Conservation (phyloP, 768 basidiomycete genomes). For the Cystobasidium tubakii region DNA sequence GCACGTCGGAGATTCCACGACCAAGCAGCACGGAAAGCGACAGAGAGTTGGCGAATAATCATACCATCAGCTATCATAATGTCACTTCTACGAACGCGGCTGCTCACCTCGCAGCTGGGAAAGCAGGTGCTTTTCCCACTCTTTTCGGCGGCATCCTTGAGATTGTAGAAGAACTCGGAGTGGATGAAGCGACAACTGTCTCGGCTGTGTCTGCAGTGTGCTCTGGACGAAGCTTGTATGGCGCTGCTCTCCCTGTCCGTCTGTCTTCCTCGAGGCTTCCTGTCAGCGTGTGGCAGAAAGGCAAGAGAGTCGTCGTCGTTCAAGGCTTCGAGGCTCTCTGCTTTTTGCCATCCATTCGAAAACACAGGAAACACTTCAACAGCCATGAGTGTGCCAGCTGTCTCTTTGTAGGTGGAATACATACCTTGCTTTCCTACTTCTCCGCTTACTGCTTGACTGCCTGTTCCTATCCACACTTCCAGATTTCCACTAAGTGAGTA, state of each 20-base stretch:
- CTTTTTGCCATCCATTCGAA: neutral
- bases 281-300: slow-evolving; percentile 6
- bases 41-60: no score
- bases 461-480: neutral
- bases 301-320: neutral
- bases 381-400: slow-evolving; percentile 15
- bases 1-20: neutral
- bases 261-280: no score
- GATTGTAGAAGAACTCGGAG: neutral
- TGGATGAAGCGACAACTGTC: neutral
- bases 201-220: neutral
- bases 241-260: no score
- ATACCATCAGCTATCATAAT: no score
- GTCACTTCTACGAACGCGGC: no score
- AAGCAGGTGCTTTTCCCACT: slow-evolving; percentile 2
- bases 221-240: no score
- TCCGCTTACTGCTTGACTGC: neutral
- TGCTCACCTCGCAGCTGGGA: slow-evolving; percentile 35
- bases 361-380: no score
- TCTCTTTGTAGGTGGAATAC: neutral
- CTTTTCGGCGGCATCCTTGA: slow-evolving; percentile 30
- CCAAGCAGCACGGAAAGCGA: neutral
- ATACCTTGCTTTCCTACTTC: neutral
- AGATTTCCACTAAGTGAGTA: slow-evolving; percentile 32
- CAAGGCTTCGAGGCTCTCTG: neutral